These are phyloP conservation scores for Phytophthora fragariaefolia DNA, from an alignment of 352 stramenopile species.

Conservation along the genomic window DNA sequence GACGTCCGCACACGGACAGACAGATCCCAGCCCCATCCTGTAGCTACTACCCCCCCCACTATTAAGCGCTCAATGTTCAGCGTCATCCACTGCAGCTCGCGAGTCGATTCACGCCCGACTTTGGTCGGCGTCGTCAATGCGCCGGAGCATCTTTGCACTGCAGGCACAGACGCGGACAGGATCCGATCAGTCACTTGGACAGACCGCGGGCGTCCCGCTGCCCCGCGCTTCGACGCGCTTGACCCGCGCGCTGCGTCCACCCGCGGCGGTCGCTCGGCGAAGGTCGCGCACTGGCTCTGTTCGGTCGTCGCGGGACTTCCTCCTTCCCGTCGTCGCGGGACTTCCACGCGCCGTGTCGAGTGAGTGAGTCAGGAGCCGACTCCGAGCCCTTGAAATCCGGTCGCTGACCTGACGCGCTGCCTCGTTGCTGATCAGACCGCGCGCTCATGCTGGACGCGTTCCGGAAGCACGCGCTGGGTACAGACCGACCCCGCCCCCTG, in stretches of 20 bases:
- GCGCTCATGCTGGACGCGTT: constrained; percentile 33
- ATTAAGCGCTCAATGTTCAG: no score
- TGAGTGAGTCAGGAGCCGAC: not conserved
- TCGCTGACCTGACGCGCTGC: no score
- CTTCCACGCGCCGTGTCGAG: not conserved
- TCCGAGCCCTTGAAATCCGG: no score
- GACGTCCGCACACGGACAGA: no score
- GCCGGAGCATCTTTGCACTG: not conserved
- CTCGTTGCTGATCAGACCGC: not conserved
- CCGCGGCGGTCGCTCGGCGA: not conserved
- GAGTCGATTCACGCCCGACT: no score
- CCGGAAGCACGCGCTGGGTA: constrained; percentile 52
- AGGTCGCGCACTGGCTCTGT: constrained; percentile 12
- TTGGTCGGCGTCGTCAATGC: constrained; percentile 19
- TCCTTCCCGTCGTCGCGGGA: not conserved
- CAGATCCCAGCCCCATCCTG: constrained; percentile 3
- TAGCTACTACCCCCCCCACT: constrained; percentile 26
- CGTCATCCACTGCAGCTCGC: no score
- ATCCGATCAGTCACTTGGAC: no score
- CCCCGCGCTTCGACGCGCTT: not conserved
- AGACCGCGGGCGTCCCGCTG: no score
- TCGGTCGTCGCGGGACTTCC: not conserved
- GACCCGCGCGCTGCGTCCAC: constrained; percentile 4
- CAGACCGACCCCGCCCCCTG: no score
- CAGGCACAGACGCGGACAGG: constrained; percentile 4